Evolutionary conservation across 176 grass and related monocot species (phyloP), one percentile per base, ranked within the genome.

Genomic region (Canna indica): DNA sequence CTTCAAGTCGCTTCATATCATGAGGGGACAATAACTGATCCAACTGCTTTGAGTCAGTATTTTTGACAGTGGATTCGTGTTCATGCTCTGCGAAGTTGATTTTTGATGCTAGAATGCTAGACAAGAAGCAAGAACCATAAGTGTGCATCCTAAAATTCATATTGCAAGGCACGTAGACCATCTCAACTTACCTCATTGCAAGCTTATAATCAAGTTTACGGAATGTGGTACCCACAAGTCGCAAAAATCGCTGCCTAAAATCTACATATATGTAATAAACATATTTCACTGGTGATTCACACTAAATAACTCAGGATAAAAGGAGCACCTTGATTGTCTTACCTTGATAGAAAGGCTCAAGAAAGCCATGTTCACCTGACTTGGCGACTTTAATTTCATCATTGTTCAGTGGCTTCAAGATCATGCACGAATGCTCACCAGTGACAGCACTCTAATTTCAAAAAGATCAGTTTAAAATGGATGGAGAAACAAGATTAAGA

Each of bases 371-470:
- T 67, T 89, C 75, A 69, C 69, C 73, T 63, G 76, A 78, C 36
- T 84, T 77, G 3, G 25, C 29, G 58, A 83, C 88, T 80, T 90
- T 53, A 14, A 92, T 83, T 41, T 85, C 81, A 80, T 92, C 79
- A 70, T 76, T 92, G 71, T 81, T 87, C 76, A 97, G 75, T 44
- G 83, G 79, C 69, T 90, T 97, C 80, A 97, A 69, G 53, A 85
- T 57, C 93, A 97, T 97, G 79, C 93, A 97, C 3, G 93, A 90
- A 76, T 92, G 93, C 56, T 97, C 93, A 72, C 93, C 93, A 70
- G 93, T 97, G 38, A 97, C 88, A 87, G 81, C 73, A 90, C 88
- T 97, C 93, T 97, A 72, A 28, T 81, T 70, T 79, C 68, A 42
- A 47, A 22, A 82, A 70, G 62, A 15, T 75, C 69, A 77, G 42